A percentile compares a stretch with the other conserved stretches of the same genome.
These are phyloP conservation scores for Fraxinus baroniana DNA, from an alignment of 305 asterid genomes.

Conservation along the genomic window DNA sequence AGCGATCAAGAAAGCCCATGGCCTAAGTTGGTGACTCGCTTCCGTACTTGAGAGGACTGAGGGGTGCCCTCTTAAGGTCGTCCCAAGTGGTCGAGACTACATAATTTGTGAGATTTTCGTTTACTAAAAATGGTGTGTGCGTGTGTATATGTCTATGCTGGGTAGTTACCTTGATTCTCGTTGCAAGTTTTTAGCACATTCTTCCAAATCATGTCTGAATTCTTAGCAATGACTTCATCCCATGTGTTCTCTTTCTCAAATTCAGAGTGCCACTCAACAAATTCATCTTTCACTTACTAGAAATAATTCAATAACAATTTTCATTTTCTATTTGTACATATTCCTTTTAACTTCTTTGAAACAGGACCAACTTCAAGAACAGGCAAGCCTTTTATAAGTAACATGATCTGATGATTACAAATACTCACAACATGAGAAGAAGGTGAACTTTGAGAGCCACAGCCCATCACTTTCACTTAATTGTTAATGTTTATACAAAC, in stretches of 20 bases:
- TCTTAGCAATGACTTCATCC: not conserved
- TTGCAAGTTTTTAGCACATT: not conserved
- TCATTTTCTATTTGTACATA: not conserved
- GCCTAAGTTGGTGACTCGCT: not conserved
- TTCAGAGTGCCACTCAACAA: not conserved
- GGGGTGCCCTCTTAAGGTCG: not conserved
- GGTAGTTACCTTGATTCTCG: not conserved
- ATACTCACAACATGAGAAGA: not conserved
- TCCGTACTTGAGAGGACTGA: not conserved
- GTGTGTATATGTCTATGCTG: not conserved
- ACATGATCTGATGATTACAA: conserved; percentile 23
- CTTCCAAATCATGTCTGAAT: not conserved
- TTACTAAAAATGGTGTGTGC: not conserved
- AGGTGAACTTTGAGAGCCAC: not conserved
- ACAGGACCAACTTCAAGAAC: conserved; percentile 78
- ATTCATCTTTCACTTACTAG: not conserved
- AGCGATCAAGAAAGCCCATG: not conserved
- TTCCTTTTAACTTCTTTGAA: conserved; percentile 16
- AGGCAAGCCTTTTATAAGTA: conserved; percentile 40
- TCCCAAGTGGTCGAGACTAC: not conserved
- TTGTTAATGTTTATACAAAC: not conserved
- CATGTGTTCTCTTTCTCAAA: not conserved
- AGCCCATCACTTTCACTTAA: not conserved
- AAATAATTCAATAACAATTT: not conserved
- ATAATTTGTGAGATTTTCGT: not conserved